A percentile compares a stretch with the other conserved stretches of the same genome.
phyloP scores from a whole-genome alignment of 2,329 filamentous ascomycete genomes.

The Zymoseptoria ardabiliae region DNA sequence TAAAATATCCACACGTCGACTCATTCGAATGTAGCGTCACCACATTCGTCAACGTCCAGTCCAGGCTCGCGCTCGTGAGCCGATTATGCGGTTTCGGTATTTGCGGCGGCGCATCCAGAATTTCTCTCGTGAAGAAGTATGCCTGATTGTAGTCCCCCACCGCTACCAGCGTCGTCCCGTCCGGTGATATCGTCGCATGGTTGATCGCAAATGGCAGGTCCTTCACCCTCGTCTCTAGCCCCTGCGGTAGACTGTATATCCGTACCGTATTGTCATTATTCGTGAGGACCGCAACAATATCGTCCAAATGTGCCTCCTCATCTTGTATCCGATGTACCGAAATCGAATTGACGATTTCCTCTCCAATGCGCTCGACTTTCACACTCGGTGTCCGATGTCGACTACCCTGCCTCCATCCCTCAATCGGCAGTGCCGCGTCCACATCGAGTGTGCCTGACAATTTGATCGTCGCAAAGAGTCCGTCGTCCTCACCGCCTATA shows the following conservation, averaged over 20 bases:
- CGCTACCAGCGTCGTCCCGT: conserved; percentile 70
- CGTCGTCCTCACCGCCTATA: conserved; percentile 74
- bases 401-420: conserved; percentile 21
- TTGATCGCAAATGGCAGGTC: conserved; percentile 82
- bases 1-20: conserved; percentile 57
- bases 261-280: conserved; percentile 91
- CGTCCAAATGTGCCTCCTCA: conserved; percentile 40
- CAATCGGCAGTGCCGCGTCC: conserved; percentile 51
- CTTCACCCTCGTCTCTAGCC: conserved; percentile 61
- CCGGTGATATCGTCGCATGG: conserved; percentile 85
- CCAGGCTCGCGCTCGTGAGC: conserved; percentile 26
- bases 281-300: conserved; percentile 64
- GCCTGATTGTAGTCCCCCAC: conserved; percentile 82
- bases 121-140: conserved; percentile 65
- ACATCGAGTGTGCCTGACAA: conserved; percentile 47
- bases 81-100: conserved; percentile 33
- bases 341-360: conserved; percentile 60
- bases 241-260: conserved; percentile 67
- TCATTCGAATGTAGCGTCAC: conserved; percentile 37
- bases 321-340: conserved; percentile 54
- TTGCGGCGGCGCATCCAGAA: conserved; percentile 27
- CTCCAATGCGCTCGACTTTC: conserved; percentile 52
- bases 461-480: conserved; percentile 76
- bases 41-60: conserved; percentile 37
- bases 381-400: conserved; percentile 34